phyloP scores from a whole-genome alignment of 2,329 filamentous ascomycete genomes.

The Monosporascus sp. region DNA sequence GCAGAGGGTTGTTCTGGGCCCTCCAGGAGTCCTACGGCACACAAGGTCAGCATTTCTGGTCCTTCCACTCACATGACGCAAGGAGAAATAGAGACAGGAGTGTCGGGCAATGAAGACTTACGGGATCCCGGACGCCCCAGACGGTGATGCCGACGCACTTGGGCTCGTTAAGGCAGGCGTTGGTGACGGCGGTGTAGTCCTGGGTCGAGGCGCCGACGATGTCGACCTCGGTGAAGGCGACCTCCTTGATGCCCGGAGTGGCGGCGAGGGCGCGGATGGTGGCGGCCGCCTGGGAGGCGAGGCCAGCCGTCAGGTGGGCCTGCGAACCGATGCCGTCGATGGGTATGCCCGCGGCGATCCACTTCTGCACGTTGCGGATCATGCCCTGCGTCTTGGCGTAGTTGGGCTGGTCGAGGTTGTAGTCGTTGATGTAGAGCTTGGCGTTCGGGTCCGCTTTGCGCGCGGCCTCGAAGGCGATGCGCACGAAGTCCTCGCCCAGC shows the following conservation, averaged over 20 bases:
- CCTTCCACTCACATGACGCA: too few species aligned
- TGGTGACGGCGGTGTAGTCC: constrained; percentile 55
- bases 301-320: constrained; percentile 39
- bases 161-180: constrained; percentile 51
- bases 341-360: constrained; percentile 54
- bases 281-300: constrained; percentile 33
- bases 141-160: constrained; percentile 64
- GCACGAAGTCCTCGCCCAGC: constrained; percentile 64
- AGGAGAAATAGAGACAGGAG: background rate
- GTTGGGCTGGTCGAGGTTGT: constrained; percentile 58
- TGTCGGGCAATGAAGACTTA: constrained; percentile 18
- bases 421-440: constrained; percentile 74
- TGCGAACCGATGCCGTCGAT: constrained; percentile 57
- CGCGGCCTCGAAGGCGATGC: constrained; percentile 65
- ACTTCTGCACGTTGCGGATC: constrained; percentile 54
- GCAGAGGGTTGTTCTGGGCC: constrained; percentile 41
- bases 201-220: constrained; percentile 50
- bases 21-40: constrained; percentile 44
- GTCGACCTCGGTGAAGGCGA: constrained; percentile 59
- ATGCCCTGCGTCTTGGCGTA: constrained; percentile 54
- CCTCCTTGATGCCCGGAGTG: constrained; percentile 38
- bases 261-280: constrained; percentile 43
- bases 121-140: constrained; percentile 48
- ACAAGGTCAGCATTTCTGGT: background rate
- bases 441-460: constrained; percentile 59